A percentile compares a stretch with the other conserved stretches of the same genome.
Conservation (phyloP, 352 stramenopile genomes). For the Phytophthora nicotianae region DNA sequence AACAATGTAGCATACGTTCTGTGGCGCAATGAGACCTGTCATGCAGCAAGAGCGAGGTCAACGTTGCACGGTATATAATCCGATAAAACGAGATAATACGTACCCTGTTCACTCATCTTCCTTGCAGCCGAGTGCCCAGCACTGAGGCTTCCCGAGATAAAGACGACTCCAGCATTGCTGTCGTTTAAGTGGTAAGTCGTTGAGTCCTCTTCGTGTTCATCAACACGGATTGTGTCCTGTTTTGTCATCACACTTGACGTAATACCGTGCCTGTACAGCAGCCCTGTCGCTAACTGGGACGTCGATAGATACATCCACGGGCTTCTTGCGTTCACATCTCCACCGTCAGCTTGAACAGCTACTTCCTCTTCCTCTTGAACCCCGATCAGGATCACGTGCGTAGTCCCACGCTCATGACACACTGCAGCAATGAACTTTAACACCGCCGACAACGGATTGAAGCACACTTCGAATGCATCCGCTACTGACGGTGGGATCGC, state of each 20-base stretch:
- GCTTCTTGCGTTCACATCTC: neutral
- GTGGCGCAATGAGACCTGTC: slow-evolving; percentile 19
- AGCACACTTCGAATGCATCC: slow-evolving; percentile 33
- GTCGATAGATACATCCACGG: slow-evolving; percentile 10
- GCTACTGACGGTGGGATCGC: slow-evolving; percentile 11
- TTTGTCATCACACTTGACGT: slow-evolving; percentile 17
- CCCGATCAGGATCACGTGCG: slow-evolving; percentile 18
- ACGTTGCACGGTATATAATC: neutral
- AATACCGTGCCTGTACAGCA: slow-evolving; percentile 50
- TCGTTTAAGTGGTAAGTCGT: neutral
- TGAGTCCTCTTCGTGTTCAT: slow-evolving; percentile 1
- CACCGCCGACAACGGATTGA: slow-evolving; percentile 42
- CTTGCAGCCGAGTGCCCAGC: slow-evolving; percentile 10
- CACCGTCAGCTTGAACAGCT: too few species aligned
- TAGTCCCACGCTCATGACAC: slow-evolving; percentile 17
- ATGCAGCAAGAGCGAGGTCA: slow-evolving; percentile 1
- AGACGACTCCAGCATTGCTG: slow-evolving; percentile 11
- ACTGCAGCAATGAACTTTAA: slow-evolving; percentile 32
- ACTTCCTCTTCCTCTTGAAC: slow-evolving; percentile 6
- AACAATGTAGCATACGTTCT: slow-evolving; percentile 41
- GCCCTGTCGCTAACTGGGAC: slow-evolving; percentile 17
- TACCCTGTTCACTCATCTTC: slow-evolving; percentile 37
- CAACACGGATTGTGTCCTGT: neutral
- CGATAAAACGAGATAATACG: neutral
- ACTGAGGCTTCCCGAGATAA: slow-evolving; percentile 27